Evolutionary conservation across 352 stramenopile species (phyloP).

Genomic region (Phytophthora foliorum): DNA sequence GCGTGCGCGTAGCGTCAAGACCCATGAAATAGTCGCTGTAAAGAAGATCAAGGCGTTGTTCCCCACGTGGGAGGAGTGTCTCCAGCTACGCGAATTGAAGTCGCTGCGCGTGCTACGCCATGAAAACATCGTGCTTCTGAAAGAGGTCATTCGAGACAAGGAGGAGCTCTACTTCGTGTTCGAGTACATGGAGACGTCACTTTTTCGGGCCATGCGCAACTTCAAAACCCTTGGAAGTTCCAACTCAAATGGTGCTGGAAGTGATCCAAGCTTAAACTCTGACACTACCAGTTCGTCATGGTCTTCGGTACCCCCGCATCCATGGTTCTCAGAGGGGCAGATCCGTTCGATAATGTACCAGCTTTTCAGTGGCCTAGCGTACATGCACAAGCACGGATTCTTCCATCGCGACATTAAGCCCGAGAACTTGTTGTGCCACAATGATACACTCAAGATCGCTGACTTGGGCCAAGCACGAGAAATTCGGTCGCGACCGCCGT

Average conservation of each 20-base stretch:
- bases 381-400: slow-evolving; percentile 89
- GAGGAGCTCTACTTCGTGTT: slow-evolving; percentile 92
- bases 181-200: slow-evolving; percentile 88
- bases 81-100: slow-evolving; percentile 85
- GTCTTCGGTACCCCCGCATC: slow-evolving; percentile 19
- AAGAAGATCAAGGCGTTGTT: slow-evolving; percentile 90
- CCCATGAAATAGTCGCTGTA: slow-evolving; percentile 90
- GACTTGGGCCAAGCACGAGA: slow-evolving; percentile 80
- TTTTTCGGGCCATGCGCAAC: slow-evolving; percentile 78
- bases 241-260: slow-evolving; percentile 56
- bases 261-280: slow-evolving; percentile 31
- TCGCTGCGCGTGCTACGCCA: slow-evolving; percentile 79
- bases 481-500: slow-evolving; percentile 76
- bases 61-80: slow-evolving; percentile 84
- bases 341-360: slow-evolving; percentile 85
- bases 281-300: slow-evolving; percentile 17
- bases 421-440: slow-evolving; percentile 74
- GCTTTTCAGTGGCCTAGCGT: slow-evolving; percentile 76
- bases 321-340: slow-evolving; percentile 69
- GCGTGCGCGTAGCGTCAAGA: slow-evolving; percentile 92
- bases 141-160: slow-evolving; percentile 89
- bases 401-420: slow-evolving; percentile 89
- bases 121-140: slow-evolving; percentile 88
- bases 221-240: slow-evolving; percentile 32
- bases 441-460: slow-evolving; percentile 79